phyloP scores from a whole-genome alignment of 345 rosid genomes.

The Anacardium occidentale region DNA sequence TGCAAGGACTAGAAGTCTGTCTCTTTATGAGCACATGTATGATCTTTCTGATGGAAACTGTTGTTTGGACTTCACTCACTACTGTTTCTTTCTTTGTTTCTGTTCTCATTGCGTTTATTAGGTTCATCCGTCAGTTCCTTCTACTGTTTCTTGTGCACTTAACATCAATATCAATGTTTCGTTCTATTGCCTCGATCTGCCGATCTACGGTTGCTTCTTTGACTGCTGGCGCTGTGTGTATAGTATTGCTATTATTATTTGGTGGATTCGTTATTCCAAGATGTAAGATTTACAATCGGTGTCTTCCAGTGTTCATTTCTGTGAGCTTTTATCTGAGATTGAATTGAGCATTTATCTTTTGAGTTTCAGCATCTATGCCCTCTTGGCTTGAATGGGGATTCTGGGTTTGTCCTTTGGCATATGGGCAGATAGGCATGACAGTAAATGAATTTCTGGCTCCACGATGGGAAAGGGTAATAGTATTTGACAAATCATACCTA shows the following conservation, averaged over 20 bases:
- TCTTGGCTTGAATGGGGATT: slow-evolving; percentile 65
- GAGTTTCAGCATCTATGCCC: slow-evolving; percentile 31
- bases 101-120: slow-evolving; percentile 12
- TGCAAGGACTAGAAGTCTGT: background rate
- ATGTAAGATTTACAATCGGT: slow-evolving; percentile 19
- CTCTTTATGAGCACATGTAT: background rate
- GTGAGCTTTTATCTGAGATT: background rate
- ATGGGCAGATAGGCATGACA: slow-evolving; percentile 59
- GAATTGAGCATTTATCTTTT: background rate
- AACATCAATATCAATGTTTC: slow-evolving; percentile 40
- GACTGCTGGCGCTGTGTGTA: slow-evolving; percentile 34
- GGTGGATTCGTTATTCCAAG: slow-evolving; percentile 58
- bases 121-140: slow-evolving; percentile 57
- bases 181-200: slow-evolving; percentile 46
- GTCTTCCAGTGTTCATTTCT: background rate
- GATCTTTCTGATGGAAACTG: background rate
- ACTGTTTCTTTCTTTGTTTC: background rate
- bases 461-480: slow-evolving; percentile 45
- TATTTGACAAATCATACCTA: background rate
- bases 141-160: slow-evolving; percentile 43
- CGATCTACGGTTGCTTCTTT: slow-evolving; percentile 48
- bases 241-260: slow-evolving; percentile 38
- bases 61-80: too few relatives aligned
- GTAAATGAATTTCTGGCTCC: slow-evolving; percentile 63
- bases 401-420: slow-evolving; percentile 70